phyloP scores from a whole-genome alignment of 257 asterid species.

The Nicotiana undulata region DNA sequence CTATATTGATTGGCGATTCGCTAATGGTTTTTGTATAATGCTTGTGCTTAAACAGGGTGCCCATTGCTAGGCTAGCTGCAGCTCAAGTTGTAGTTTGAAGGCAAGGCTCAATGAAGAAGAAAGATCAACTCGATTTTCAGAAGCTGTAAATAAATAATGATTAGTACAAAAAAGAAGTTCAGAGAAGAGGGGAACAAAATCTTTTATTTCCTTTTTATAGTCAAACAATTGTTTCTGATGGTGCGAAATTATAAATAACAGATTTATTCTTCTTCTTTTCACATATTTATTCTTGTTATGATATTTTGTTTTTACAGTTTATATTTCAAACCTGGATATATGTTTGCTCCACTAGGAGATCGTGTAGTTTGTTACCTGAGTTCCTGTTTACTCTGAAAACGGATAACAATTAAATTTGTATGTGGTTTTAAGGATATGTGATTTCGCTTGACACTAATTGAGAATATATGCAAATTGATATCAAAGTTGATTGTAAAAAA shows the following conservation, averaged over 20 bases:
- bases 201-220: background rate
- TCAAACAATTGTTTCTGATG: background rate
- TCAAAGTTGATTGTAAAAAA: no score
- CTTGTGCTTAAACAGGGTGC: constrained; percentile 44
- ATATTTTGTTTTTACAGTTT: no score
- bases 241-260: background rate
- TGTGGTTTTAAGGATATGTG: no score
- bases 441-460: no score
- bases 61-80: constrained; percentile 97
- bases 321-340: no score
- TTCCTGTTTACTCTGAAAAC: no score
- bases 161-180: background rate
- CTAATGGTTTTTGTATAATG: background rate
- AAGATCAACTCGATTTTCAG: background rate
- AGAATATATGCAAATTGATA: no score
- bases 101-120: background rate
- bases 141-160: constrained; percentile 24
- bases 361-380: no score
- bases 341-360: no score
- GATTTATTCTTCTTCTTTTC: background rate
- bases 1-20: background rate
- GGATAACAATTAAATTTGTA: no score
- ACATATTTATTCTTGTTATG: background rate
- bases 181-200: background rate
- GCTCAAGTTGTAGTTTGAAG: constrained; percentile 69